Conservation (phyloP, 768 basidiomycete genomes). For the Pleurotus djamor region DNA sequence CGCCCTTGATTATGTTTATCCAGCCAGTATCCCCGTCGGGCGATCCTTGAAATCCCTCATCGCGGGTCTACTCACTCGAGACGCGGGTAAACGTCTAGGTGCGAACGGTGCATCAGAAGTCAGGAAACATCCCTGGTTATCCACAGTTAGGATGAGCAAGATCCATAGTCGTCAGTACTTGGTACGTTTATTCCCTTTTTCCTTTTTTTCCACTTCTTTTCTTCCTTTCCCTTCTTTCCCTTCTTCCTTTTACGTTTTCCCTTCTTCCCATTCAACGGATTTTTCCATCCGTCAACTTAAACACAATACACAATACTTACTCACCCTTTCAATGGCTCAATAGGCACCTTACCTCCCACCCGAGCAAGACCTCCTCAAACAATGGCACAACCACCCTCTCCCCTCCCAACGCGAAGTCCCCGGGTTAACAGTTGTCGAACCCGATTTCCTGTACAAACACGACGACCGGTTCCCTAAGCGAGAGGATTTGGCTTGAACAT, state of each 20-base stretch:
- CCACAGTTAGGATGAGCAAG: slow-evolving; percentile 43
- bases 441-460: slow-evolving; percentile 29
- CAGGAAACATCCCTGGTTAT: slow-evolving; percentile 42
- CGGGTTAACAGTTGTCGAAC: slow-evolving; percentile 29
- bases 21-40: slow-evolving; percentile 29
- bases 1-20: slow-evolving; percentile 34
- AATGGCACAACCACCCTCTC: slow-evolving; percentile 36
- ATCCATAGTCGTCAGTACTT: slow-evolving; percentile 39
- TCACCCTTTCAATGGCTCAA: no score
- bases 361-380: slow-evolving; percentile 13
- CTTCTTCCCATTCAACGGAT: no score
- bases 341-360: slow-evolving; percentile 44
- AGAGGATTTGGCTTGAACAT: slow-evolving; percentile 5
- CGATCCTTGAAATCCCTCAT: slow-evolving; percentile 40
- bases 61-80: slow-evolving; percentile 31
- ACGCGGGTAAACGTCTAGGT: slow-evolving; percentile 38
- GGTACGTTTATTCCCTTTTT: slow-evolving; percentile 28
- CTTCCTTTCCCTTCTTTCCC: no score
- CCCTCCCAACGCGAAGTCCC: slow-evolving; percentile 35
- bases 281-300: not conserved
- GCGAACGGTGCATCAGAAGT: slow-evolving; percentile 28
- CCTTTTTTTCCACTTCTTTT: not conserved
- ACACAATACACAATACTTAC: not conserved
- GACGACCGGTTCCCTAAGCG: slow-evolving; percentile 31
- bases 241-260: no score